Evolutionary conservation across 495 filamentous ascomycete species (phyloP).

Genomic region (Lasiosphaeria ovina): DNA sequence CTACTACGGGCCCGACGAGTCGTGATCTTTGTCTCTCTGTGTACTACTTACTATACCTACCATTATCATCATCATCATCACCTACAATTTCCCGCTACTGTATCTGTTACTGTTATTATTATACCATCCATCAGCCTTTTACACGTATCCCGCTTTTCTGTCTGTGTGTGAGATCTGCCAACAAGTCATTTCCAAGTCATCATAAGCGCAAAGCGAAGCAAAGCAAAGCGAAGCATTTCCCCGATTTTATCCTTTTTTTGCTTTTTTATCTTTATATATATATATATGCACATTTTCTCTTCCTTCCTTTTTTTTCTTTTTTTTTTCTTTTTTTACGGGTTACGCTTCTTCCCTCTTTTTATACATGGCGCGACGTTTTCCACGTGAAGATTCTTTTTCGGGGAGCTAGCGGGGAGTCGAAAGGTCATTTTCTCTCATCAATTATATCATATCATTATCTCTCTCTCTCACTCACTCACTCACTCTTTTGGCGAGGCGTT

Average conservation of each 20-base stretch:
- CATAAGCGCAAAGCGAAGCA: neutral
- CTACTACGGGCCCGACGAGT: constrained; percentile 3
- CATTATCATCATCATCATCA: neutral
- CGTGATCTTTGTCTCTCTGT: neutral
- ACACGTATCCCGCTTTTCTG: no score
- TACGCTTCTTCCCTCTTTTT: no score
- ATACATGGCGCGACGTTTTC: no score
- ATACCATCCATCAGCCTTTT: no score
- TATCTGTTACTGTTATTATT: neutral
- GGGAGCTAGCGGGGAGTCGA: no score
- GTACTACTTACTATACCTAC: neutral
- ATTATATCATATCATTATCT: no score
- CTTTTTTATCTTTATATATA: neutral
- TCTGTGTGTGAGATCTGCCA: neutral
- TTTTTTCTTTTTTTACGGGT: neutral
- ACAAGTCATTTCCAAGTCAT: neutral
- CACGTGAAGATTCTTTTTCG: no score
- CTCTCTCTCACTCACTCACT: no score
- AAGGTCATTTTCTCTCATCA: no score
- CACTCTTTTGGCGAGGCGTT: no score
- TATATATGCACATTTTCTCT: neutral
- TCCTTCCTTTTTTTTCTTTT: neutral
- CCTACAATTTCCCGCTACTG: neutral
- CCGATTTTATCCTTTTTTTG: neutral
- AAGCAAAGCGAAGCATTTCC: neutral